Conservation (phyloP, 2,329 filamentous ascomycete genomes). For the Plenodomus lindquistii region DNA sequence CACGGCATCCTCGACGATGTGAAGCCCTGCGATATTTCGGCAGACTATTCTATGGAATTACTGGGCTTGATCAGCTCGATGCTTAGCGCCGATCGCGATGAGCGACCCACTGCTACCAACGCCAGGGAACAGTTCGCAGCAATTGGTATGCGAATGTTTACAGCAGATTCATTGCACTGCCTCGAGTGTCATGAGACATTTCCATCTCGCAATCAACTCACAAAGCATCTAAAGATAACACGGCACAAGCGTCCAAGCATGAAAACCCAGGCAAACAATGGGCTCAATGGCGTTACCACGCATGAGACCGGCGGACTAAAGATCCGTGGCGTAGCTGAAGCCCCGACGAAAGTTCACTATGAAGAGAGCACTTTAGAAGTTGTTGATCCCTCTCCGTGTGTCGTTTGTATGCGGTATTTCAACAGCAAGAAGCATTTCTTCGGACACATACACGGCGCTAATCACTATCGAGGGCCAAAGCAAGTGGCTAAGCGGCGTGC, state of each 20-base stretch:
- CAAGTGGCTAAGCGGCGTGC: constrained; percentile 13
- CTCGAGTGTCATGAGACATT: constrained; percentile 1
- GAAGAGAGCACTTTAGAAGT: not conserved
- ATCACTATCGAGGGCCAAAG: constrained; percentile 4
- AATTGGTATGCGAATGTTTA: not conserved
- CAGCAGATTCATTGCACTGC: not conserved
- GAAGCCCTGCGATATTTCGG: constrained; percentile 7
- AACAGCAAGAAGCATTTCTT: constrained; percentile 10
- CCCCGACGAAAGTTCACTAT: constrained; percentile 2
- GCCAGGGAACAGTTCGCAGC: not conserved
- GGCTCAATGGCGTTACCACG: not conserved
- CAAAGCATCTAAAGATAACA: constrained; percentile 7
- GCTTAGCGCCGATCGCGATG: constrained; percentile 1
- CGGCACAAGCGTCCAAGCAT: not conserved
- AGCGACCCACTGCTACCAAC: not conserved
- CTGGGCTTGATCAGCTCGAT: constrained; percentile 8
- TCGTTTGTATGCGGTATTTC: constrained; percentile 6
- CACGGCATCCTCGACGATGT: constrained; percentile 6
- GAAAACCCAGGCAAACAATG: not conserved
- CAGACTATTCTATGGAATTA: constrained; percentile 9
- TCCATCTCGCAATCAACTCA: constrained; percentile 2
- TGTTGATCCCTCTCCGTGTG: constrained; percentile 10
- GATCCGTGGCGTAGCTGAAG: constrained; percentile 4
- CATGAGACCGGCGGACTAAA: not conserved
- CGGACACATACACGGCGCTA: constrained; percentile 3